Conservation (phyloP, 176 grass and related monocot genomes). For the Lolium multiflorum region DNA sequence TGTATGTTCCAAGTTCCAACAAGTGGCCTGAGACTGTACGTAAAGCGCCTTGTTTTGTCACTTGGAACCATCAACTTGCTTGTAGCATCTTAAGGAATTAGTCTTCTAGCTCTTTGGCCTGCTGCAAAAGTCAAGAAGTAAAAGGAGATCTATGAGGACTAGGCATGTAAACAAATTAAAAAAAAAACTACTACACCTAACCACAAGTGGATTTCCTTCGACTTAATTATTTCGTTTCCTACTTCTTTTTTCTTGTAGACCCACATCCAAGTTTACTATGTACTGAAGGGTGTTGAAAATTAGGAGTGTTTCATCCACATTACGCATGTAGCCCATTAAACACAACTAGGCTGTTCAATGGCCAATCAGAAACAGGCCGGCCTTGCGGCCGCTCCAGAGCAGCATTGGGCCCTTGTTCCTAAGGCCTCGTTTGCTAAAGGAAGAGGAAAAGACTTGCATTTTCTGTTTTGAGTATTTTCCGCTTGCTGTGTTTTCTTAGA, state of each 20-base stretch:
- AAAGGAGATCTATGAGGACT: neutral
- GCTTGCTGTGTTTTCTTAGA: too few species aligned
- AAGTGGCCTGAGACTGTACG: neutral
- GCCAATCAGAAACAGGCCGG: too few species aligned
- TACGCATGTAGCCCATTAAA: too few species aligned
- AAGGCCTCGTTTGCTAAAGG: too few species aligned
- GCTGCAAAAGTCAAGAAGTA: conserved; percentile 31
- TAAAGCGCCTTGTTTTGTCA: conserved; percentile 23
- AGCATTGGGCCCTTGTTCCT: too few species aligned
- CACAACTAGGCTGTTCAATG: too few species aligned
- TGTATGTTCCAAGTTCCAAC: conserved; percentile 20
- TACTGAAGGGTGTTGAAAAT: neutral
- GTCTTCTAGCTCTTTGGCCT: neutral
- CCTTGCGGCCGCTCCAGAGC: too few species aligned
- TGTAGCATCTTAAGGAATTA: conserved; percentile 26
- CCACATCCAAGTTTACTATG: neutral
- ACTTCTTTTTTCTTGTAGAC: neutral
- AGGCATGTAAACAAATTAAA: neutral
- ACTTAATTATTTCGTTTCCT: neutral
- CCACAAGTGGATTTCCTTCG: conserved; percentile 10
- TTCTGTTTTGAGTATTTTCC: too few species aligned
- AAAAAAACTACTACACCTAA: conserved; percentile 18
- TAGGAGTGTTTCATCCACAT: neutral
- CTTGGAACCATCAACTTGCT: conserved; percentile 34
- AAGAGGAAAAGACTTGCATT: too few species aligned